Base-by-base conservation (phyloP, 2,329 filamentous ascomycete genomes). In the Chaetomium sp. region DNA sequence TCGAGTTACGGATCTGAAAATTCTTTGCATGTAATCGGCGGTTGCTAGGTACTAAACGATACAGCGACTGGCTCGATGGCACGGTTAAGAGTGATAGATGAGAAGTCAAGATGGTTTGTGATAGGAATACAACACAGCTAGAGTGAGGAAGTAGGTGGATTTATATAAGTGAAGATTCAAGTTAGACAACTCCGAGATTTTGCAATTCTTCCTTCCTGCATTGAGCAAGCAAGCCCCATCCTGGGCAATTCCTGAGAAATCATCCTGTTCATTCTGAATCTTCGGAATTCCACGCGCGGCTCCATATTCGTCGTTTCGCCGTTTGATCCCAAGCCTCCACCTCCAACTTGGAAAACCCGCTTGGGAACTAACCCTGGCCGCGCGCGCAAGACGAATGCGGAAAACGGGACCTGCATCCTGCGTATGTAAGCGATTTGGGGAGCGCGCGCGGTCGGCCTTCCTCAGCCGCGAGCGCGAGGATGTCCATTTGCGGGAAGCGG, bases 401-500 rank as follows among this genome's bases (percentile, higher is more conserved):
- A 52, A 55, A 14, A 19, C 12, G 7, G 27, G 27, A 6, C 34
- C 34, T 54, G 10, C 19, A 7, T 37, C 12, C 10, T 47, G 48
- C 6, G 33, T 51, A 40, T 52, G 38, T 49, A 45, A 49, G 41
- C 41, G 12, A 14, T 40, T 40, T 6, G 19, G 19, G 19, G 19
- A 27, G 19, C 19, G 19, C 19, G 19, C 19, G 19, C 19, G 19
- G 19, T 27, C 19, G 19, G 19, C 19, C 19, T 27, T 27, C 19
- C 19, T 27, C 19, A 27, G 19, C 19, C 19, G 19, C 19, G 19
- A 27, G 19, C 19, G 19, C 19, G 19, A 27, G 19, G 19, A 27
- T 48, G n/a, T 44, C 54, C 54, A 56, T 57, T 66, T 66, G 36
- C 35, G 5, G 49, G n/a, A 14, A 5, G 14, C 32, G 44, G 6